These are phyloP conservation scores for Trypanosoma vivax DNA, from an alignment of 208 protist species.

Conservation along the genomic window DNA sequence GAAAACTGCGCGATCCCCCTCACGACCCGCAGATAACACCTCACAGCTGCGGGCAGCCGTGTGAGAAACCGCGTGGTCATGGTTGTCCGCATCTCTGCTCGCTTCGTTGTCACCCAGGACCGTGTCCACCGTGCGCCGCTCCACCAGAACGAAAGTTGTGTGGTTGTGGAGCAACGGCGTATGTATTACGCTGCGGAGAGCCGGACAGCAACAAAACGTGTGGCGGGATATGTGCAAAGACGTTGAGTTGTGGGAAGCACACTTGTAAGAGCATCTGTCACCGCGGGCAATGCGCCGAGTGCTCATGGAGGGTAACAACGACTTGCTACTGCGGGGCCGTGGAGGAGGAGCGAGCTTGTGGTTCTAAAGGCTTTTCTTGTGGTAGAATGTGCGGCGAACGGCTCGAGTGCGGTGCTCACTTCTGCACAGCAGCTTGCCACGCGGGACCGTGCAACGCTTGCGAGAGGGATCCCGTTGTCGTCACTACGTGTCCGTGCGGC, in stretches of 20 bases:
- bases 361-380: constrained; percentile 34
- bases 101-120: constrained; percentile 66
- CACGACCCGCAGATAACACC: constrained; percentile 65
- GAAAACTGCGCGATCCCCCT: constrained; percentile 42
- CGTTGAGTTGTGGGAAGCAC: constrained; percentile 48
- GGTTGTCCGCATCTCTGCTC: constrained; percentile 52
- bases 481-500: constrained; percentile 63
- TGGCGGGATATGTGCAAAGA: constrained; percentile 32
- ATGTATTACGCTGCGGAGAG: constrained; percentile 62
- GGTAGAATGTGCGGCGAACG: constrained; percentile 41
- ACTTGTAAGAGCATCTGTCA: constrained; percentile 44
- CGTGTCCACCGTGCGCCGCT: constrained; percentile 43
- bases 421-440: constrained; percentile 53
- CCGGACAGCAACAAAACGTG: constrained; percentile 53
- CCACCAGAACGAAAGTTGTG: constrained; percentile 38
- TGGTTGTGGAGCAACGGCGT: constrained; percentile 54
- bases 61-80: constrained; percentile 28
- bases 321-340: constrained; percentile 39
- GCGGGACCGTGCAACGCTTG: constrained; percentile 53
- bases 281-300: constrained; percentile 33
- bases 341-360: constrained; percentile 26
- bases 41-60: constrained; percentile 71
- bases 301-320: constrained; percentile 15
- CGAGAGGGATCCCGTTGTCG: constrained; percentile 31
- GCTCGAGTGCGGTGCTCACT: constrained; percentile 47